Evolutionary conservation across 805 yeast genomes (phyloP).

Genomic region (Saccharomycopsis sp.): DNA sequence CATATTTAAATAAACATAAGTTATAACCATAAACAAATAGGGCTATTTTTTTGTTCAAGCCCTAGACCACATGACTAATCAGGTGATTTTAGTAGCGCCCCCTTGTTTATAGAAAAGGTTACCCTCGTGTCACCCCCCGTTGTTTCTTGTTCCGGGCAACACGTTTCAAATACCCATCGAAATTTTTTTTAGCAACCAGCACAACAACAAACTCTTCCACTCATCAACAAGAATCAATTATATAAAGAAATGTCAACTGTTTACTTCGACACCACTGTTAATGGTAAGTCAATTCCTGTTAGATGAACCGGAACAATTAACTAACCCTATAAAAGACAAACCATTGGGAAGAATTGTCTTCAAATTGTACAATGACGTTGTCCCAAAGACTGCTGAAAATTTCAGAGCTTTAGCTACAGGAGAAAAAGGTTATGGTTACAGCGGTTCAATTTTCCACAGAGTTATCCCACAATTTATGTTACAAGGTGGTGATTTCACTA

Average conservation of each 20-base stretch:
- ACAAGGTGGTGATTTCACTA: slow-evolving; percentile 95
- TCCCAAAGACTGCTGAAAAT: slow-evolving; percentile 94
- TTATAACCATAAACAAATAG: too few relatives aligned
- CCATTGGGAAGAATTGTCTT: slow-evolving; percentile 79
- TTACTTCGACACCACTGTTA: slow-evolving; percentile 75
- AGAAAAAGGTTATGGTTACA: slow-evolving; percentile 94
- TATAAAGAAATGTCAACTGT: slow-evolving; percentile 51
- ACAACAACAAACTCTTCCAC: background rate
- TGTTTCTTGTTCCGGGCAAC: background rate
- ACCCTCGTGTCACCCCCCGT: background rate
- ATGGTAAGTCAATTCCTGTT: slow-evolving; percentile 37
- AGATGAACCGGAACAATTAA: background rate
- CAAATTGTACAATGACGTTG: slow-evolving; percentile 83
- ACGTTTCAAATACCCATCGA: background rate
- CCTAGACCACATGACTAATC: too few relatives aligned
- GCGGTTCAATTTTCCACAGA: slow-evolving; percentile 90
- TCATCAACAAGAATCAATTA: background rate
- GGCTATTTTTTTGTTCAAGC: too few relatives aligned
- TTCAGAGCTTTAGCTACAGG: slow-evolving; percentile 94
- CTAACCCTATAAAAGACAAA: slow-evolving; percentile 32
- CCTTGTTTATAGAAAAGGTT: too few relatives aligned
- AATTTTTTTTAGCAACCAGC: background rate
- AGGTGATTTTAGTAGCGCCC: too few relatives aligned
- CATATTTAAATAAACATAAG: too few relatives aligned
- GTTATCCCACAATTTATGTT: slow-evolving; percentile 97